Evolutionary conservation across 176 grass and related monocot species (phyloP), one percentile per base, ranked within the genome.

Genomic region (Tuctoria greenei): DNA sequence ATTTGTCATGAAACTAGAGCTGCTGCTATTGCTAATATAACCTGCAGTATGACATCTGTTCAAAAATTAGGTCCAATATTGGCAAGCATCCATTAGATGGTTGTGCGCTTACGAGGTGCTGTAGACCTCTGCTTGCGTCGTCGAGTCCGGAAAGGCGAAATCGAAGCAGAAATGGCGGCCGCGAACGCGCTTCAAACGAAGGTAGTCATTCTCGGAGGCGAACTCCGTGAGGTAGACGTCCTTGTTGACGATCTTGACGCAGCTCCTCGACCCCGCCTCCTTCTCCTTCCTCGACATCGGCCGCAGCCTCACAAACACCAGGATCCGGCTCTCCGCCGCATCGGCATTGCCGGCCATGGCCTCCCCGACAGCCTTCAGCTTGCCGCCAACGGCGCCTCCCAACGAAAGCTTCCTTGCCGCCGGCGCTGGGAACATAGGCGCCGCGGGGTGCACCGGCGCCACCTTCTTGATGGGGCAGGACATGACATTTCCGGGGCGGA

Each of bases 121-220:
- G 69, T 99, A 99, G 55, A 99, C 89, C 76, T 99, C 85, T 41
- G 79, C 74, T 56, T 99, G 95, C 23, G 42, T 78, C 6, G 95
- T 94, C 21, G 89, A 83, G 61, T 99, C 95, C 0, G 89, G 84
- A 67, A 99, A 99, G 31, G 92, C 88, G 28, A 86, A 78, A 59
- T 99, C 95, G 72, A 99, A 99, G 81, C 89, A 95, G 87, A 99
- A 99, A 81, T 99, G 95, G 58, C 89, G 84, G 46, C 89, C 95
- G 11, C 91, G 86, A 49, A 92, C 66, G 52, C 91, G 90, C 82
- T 99, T 99, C 41, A 99, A 64, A 54, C 95, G 77, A 65, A 99
- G 85, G 68, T 95, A 99, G 60, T 99, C 95, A 13, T 86, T 92
- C 75, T 99, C 95, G 6, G 84, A 88, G 31, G 95, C 73, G 58